Conservation (phyloP, 345 rosid genomes). For the Theobroma cacao region DNA sequence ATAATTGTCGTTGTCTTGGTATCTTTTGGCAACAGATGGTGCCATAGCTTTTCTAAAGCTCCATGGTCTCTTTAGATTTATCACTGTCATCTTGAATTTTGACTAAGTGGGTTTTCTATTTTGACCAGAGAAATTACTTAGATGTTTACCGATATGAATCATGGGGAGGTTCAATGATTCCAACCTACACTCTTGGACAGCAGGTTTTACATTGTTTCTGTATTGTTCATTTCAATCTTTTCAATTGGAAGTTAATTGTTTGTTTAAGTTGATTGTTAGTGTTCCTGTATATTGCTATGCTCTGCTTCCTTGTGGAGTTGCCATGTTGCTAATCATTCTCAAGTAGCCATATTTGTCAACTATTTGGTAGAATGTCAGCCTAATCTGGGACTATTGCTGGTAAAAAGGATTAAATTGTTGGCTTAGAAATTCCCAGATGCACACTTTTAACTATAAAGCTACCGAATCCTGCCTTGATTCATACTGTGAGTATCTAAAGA, state of each 20-base stretch:
- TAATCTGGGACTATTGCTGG: not conserved
- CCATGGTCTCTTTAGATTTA: not conserved
- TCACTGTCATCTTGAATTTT: not conserved
- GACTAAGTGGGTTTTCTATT: constrained; percentile 20
- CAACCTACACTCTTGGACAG: constrained; percentile 72
- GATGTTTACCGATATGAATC: constrained; percentile 91
- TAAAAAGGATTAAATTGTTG: not conserved
- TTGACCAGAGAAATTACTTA: constrained; percentile 83
- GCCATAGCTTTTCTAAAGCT: not conserved
- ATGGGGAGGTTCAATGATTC: constrained; percentile 98
- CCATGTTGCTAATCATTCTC: not conserved
- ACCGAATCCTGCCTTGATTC: not conserved
- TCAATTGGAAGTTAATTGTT: constrained; percentile 9
- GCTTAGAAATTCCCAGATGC: constrained; percentile 2
- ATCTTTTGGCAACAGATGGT: constrained; percentile 6
- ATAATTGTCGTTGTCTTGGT: constrained; percentile 2
- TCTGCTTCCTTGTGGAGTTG: not conserved
- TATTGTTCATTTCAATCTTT: constrained; percentile 3
- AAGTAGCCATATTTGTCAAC: not conserved
- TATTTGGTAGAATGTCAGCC: not conserved
- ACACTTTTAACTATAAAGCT: not conserved
- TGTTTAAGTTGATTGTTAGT: not conserved
- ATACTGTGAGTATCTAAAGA: not conserved
- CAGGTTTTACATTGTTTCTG: constrained; percentile 56
- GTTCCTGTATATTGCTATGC: not conserved